Evolutionary conservation across 495 filamentous ascomycete genomes (phyloP).

Genomic region (Staphylotrichum longicolle): DNA sequence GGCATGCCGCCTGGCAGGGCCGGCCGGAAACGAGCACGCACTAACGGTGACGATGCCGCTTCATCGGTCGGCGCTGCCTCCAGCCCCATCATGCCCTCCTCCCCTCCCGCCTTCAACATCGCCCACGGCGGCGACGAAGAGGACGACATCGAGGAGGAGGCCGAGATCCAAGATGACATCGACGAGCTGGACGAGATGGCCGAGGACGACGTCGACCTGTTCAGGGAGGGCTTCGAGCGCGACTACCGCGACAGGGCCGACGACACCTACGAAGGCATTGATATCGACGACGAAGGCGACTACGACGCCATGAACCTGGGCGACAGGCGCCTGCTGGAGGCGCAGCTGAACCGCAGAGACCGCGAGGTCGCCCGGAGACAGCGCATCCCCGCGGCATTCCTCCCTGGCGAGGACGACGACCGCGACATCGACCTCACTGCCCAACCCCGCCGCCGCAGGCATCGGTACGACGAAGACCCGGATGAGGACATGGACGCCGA

Average conservation of each 20-base stretch:
- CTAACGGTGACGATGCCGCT: slow-evolving; percentile 63
- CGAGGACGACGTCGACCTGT: slow-evolving; percentile 95
- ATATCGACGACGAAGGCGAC: slow-evolving; percentile 54
- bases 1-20: slow-evolving; percentile 55
- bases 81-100: slow-evolving; percentile 49
- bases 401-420: slow-evolving; percentile 87
- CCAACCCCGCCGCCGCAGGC: slow-evolving; percentile 74
- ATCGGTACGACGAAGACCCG: slow-evolving; percentile 88
- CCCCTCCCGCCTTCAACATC: slow-evolving; percentile 53
- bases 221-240: slow-evolving; percentile 81
- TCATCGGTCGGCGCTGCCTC: slow-evolving; percentile 67
- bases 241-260: slow-evolving; percentile 68
- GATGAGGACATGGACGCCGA: slow-evolving; percentile 90
- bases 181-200: slow-evolving; percentile 96
- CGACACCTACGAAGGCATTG: slow-evolving; percentile 47
- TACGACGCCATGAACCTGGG: slow-evolving; percentile 76
- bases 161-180: slow-evolving; percentile 69
- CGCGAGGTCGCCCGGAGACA: slow-evolving; percentile 71
- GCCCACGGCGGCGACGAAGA: slow-evolving; percentile 65
- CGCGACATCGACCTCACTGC: slow-evolving; percentile 76
- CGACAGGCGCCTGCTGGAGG: slow-evolving; percentile 81
- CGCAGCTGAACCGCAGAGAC: slow-evolving; percentile 78
- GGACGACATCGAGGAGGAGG: slow-evolving; percentile 50
- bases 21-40: slow-evolving; percentile 79
- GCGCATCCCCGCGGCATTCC: slow-evolving; percentile 77